Conservation (phyloP, 306 rosid genomes). For the Casuarina equisetifolia region DNA sequence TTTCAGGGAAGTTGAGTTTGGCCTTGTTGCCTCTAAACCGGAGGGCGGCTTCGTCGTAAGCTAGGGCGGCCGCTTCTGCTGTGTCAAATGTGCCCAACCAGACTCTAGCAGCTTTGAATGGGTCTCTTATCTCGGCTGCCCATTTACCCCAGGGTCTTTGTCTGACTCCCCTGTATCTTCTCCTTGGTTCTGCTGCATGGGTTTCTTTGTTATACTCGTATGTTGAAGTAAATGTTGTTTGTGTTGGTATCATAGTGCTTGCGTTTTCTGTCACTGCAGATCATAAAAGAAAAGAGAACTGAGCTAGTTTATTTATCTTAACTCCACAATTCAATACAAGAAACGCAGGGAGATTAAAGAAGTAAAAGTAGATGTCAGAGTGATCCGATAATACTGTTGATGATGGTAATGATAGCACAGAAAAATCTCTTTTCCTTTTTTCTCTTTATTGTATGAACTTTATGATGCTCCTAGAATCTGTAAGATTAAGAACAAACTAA, state of each 20-base stretch:
- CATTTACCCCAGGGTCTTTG: constrained; percentile 79
- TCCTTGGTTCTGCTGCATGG: constrained; percentile 19
- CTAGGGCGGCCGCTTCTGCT: constrained; percentile 55
- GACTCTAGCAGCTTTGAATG: constrained; percentile 55
- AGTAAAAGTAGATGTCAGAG: neutral
- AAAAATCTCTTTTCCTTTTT: neutral
- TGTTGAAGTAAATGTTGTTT: neutral
- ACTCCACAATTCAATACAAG: neutral
- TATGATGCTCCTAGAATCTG: neutral
- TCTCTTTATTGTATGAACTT: neutral
- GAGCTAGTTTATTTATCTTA: neutral
- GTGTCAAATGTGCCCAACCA: constrained; percentile 68
- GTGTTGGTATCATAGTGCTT: constrained; percentile 11
- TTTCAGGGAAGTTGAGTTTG: constrained; percentile 69
- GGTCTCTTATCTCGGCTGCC: constrained; percentile 76
- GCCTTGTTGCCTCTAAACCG: constrained; percentile 67
- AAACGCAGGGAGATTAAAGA: neutral
- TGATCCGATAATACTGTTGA: neutral
- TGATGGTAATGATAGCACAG: neutral
- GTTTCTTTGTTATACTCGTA: constrained; percentile 42
- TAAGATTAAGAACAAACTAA: neutral
- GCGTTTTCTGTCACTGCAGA: constrained; percentile 22
- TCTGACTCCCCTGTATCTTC: constrained; percentile 72
- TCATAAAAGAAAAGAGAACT: neutral
- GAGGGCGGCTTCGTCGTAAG: constrained; percentile 63